Conservation (phyloP, 352 stramenopile genomes). For the Phytophthora citrophthora region DNA sequence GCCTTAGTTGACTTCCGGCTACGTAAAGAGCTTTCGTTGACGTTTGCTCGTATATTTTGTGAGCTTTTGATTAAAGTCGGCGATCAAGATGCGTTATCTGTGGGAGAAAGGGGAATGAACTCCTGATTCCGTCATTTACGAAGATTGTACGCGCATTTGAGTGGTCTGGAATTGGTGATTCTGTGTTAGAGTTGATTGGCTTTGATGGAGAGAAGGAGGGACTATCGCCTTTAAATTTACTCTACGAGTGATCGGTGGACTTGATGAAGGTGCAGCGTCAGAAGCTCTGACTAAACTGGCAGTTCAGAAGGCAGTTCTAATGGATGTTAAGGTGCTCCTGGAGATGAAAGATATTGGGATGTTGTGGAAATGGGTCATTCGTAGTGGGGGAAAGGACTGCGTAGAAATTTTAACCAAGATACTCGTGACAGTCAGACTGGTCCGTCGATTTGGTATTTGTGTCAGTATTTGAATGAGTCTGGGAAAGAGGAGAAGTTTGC, state of each 20-base stretch:
- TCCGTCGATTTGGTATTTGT: conserved; percentile 3
- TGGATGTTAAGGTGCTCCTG: not conserved
- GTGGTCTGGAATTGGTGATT: conserved; percentile 16
- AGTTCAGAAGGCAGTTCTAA: not conserved
- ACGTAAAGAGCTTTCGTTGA: conserved; percentile 1
- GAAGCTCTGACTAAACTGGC: not conserved
- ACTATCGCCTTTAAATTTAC: conserved; percentile 2
- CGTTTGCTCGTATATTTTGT: conserved; percentile 5
- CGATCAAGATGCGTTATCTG: not conserved
- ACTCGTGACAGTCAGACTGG: not conserved
- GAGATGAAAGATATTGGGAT: not conserved
- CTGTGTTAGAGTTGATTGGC: not conserved
- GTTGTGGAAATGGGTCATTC: conserved; percentile 3
- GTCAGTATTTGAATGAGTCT: not conserved
- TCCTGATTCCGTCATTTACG: conserved; percentile 1
- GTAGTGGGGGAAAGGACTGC: not conserved
- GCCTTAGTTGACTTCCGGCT: not conserved
- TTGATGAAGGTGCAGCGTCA: conserved; percentile 2
- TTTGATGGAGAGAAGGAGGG: not conserved
- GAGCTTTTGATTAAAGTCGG: conserved; percentile 3
- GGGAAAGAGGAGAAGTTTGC: too few species aligned
- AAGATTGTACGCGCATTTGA: conserved; percentile 12
- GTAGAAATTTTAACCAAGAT: not conserved
- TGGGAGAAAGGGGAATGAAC: conserved; percentile 5
- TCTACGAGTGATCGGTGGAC: conserved; percentile 9